Base-by-base conservation (phyloP, 1,284 basidiomycete species). In the Cutaneotrichosporon daszewskae region DNA sequence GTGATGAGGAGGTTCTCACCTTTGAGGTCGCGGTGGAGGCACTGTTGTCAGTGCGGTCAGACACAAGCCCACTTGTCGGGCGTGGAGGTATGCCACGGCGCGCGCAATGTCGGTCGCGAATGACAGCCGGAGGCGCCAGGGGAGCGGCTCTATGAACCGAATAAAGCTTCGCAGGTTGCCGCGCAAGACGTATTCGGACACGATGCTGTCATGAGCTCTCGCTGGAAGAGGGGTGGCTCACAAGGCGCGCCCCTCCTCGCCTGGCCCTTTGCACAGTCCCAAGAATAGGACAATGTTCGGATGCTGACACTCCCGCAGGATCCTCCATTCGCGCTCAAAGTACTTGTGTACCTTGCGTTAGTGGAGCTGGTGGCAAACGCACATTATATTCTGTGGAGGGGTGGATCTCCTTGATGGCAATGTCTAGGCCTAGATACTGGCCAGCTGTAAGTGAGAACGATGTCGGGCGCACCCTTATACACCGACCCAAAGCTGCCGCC, bases 1-100 rank as follows among this genome's bases (percentile, higher is more conserved):
- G 91, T 96, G 28, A 96, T 83, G 26, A 96, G 80, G n/a, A 96
- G 77, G 62, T 98, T 98, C 72, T 96, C 92, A 31, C 91, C 90
- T 69, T 98, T 98, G 54, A 97, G 78, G 69, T 98, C 94, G 14
- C 78, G 72, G 50, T 80, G 78, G 44, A 80, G 72, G 57, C 75
- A 76, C 63, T 75, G 47, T 5, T 13, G 36, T 46, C 32, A 49
- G 37, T 18, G 9, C 24, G 25, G 32, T 24, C 14, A 33, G 9
- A 25, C 17, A 8, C 28, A 36, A 25, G 20, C 66, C 47, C 29
- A 73, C 72, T 52, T 88, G 87, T 29, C 94, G 79, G 7, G 92
- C 91, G 60, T 97, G 94, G 5, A 98, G 81, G 67, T 97, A 98
- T 3, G 92, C 90, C n/a, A 97, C 78, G 0, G 92, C 91, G 12